Percentiles rank a stretch among this genome's conserved stretches.
These are phyloP conservation scores for Dujonia santamariae DNA, from an alignment of 1,139 yeast genomes.

Conservation along the genomic window DNA sequence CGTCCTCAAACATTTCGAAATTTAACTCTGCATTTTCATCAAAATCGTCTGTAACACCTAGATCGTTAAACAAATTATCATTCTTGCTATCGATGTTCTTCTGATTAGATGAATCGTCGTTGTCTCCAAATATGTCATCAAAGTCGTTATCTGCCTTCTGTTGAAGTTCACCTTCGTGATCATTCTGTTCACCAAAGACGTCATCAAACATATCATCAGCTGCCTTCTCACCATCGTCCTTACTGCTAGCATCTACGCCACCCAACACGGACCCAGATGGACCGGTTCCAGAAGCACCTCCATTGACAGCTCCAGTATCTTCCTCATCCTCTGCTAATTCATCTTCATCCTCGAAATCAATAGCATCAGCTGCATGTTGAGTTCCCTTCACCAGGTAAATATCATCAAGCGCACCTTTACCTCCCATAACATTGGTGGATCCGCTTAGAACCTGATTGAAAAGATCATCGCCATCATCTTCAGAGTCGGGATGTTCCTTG, in stretches of 20 bases:
- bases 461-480: slow-evolving; percentile 8
- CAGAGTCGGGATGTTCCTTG: background rate
- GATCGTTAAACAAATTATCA: slow-evolving; percentile 10
- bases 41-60: slow-evolving; percentile 4
- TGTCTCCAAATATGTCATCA: slow-evolving; percentile 49
- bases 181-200: slow-evolving; percentile 13
- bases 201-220: slow-evolving; percentile 34
- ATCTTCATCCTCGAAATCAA: slow-evolving; percentile 93
- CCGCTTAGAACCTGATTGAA: slow-evolving; percentile 8
- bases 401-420: slow-evolving; percentile 27
- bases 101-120: slow-evolving; percentile 12
- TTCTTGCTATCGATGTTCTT: background rate
- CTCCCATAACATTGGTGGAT: slow-evolving; percentile 8
- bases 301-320: slow-evolving; percentile 16
- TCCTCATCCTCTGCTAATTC: slow-evolving; percentile 90
- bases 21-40: slow-evolving; percentile 41
- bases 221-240: slow-evolving; percentile 14
- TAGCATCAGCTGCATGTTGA: slow-evolving; percentile 86
- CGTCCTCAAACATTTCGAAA: slow-evolving; percentile 32
- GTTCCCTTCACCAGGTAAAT: slow-evolving; percentile 41
- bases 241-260: slow-evolving; percentile 4
- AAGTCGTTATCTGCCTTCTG: slow-evolving; percentile 42
- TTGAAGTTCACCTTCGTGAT: slow-evolving; percentile 33
- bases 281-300: no score
- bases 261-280: no score